These are phyloP conservation scores for Dalechampia spathulata DNA, from an alignment of 441 rosid genomes.

Conservation along the genomic window DNA sequence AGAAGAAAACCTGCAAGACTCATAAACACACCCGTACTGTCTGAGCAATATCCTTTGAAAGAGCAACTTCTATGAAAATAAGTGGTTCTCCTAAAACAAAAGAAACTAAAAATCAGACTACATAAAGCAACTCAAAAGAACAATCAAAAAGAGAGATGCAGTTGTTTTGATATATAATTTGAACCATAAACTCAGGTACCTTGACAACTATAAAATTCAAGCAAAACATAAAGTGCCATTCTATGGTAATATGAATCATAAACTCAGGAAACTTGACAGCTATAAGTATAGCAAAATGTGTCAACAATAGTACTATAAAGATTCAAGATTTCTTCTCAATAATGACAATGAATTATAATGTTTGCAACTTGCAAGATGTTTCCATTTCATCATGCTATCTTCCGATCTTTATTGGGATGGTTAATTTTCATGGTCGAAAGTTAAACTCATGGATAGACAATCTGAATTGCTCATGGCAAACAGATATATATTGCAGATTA, in stretches of 20 bases:
- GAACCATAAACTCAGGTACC: not conserved
- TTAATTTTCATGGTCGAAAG: not conserved
- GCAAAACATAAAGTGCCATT: no score
- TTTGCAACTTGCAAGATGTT: not conserved
- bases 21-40: slow-evolving; percentile 61
- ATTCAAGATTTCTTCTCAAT: slow-evolving; percentile 4
- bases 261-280: no score
- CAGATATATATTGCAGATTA: no score
- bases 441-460: not conserved
- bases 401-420: no score
- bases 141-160: not conserved
- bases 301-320: not conserved
- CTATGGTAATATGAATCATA: no score
- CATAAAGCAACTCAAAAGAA: not conserved
- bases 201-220: not conserved
- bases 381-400: not conserved
- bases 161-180: not conserved
- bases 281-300: not conserved
- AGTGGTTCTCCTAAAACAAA: slow-evolving; percentile 77
- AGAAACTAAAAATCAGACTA: slow-evolving; percentile 2
- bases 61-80: slow-evolving; percentile 96
- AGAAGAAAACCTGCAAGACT: slow-evolving; percentile 7
- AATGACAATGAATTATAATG: not conserved
- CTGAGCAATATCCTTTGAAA: slow-evolving; percentile 62
- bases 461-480: no score